These are phyloP conservation scores for Amanita phalloides DNA, from an alignment of 768 basidiomycete genomes.

Conservation along the genomic window DNA sequence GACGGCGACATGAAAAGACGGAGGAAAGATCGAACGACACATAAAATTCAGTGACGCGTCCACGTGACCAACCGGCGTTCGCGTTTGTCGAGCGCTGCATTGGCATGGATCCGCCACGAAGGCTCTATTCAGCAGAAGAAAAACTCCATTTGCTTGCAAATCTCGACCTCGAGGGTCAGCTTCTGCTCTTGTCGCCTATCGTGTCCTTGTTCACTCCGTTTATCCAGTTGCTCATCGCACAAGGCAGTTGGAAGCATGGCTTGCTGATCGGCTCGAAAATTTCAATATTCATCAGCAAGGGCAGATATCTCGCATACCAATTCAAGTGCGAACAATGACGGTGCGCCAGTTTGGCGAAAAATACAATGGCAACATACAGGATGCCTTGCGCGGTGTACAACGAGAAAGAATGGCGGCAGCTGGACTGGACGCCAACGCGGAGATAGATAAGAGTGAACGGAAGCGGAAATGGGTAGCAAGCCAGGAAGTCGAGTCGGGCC, in stretches of 20 bases:
- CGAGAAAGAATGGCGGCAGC: conserved; percentile 46
- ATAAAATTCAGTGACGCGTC: conserved; percentile 18
- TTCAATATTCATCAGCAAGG: conserved; percentile 70
- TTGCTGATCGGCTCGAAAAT: conserved; percentile 60
- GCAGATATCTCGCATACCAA: conserved; percentile 64
- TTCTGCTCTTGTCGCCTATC: background rate
- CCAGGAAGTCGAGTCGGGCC: conserved; percentile 39
- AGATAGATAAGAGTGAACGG: conserved; percentile 56
- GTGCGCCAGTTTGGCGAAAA: conserved; percentile 73
- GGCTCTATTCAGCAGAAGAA: conserved; percentile 49
- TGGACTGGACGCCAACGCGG: conserved; percentile 38
- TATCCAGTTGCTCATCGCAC: conserved; percentile 59
- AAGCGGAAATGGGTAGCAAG: conserved; percentile 73
- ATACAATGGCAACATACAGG: conserved; percentile 68
- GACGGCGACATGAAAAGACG: conserved; percentile 12
- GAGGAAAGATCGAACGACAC: background rate
- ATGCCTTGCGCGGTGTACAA: conserved; percentile 57
- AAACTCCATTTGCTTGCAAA: conserved; percentile 68
- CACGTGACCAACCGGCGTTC: conserved; percentile 25
- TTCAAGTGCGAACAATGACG: conserved; percentile 57
- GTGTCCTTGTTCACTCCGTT: background rate
- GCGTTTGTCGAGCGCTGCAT: conserved; percentile 8
- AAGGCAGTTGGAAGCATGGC: conserved; percentile 66
- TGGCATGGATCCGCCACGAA: conserved; percentile 21
- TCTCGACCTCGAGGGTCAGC: conserved; percentile 68